These are phyloP conservation scores for Gentiana straminea DNA, from an alignment of 257 asterid species.

Conservation along the genomic window DNA sequence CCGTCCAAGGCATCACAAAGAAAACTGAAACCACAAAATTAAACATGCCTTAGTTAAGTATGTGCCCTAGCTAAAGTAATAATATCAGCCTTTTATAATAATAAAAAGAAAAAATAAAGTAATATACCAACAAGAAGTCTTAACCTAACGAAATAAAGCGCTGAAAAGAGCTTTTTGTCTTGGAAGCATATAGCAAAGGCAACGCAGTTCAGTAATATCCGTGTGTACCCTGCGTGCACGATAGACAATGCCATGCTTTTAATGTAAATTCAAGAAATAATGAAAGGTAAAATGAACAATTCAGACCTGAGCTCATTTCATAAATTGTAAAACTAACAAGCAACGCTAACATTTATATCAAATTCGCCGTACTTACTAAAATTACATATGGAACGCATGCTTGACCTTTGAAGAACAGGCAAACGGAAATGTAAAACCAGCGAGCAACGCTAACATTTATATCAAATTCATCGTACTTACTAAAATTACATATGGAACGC, in stretches of 20 bases:
- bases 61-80: background rate
- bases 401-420: too few species aligned
- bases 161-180: slow-evolving; percentile 69
- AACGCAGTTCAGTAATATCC: slow-evolving; percentile 74
- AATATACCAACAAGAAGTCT: slow-evolving; percentile 1
- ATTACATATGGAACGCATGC: too few species aligned
- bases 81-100: background rate
- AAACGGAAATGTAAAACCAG: too few species aligned
- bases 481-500: too few species aligned
- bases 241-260: too few species aligned
- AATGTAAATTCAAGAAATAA: background rate
- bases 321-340: too few species aligned
- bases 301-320: too few species aligned
- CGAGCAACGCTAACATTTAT: too few species aligned
- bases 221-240: slow-evolving; percentile 45
- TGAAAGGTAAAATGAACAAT: too few species aligned
- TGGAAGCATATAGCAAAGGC: slow-evolving; percentile 87
- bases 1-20: slow-evolving; percentile 99
- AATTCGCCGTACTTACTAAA: too few species aligned
- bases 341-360: too few species aligned
- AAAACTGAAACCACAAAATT: slow-evolving; percentile 40
- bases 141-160: slow-evolving; percentile 76
- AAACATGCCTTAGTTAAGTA: slow-evolving; percentile 12
- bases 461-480: too few species aligned
- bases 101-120: background rate